Percentiles rank a stretch among this genome's conserved stretches.
phyloP scores from a whole-genome alignment of 257 asterid species.

The Galeopsis tetrahit region DNA sequence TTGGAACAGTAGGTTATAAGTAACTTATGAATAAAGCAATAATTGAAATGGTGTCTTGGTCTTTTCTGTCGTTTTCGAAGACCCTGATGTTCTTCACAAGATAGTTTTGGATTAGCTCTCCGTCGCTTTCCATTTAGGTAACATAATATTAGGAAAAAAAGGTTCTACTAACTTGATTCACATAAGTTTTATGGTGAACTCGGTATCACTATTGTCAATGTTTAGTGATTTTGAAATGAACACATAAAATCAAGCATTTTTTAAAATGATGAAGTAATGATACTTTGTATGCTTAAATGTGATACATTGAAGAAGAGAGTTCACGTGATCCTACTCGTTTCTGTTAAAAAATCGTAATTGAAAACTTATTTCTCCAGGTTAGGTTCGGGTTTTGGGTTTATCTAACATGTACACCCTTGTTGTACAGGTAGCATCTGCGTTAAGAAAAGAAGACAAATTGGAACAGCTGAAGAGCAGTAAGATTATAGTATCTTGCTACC shows the following conservation, averaged over 20 bases:
- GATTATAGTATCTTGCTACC: slow-evolving; percentile 54
- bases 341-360: no score
- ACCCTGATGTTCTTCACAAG: background rate
- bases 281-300: no score
- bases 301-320: no score
- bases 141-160: background rate
- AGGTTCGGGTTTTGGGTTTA: background rate
- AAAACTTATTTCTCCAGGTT: no score
- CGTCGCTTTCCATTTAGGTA: background rate
- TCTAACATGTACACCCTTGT: slow-evolving; percentile 8
- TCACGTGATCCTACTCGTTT: no score
- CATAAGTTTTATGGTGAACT: no score
- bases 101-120: background rate
- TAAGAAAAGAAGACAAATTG: slow-evolving; percentile 41
- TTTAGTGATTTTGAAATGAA: no score
- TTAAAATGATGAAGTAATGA: no score
- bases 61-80: background rate
- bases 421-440: slow-evolving; percentile 52
- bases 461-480: slow-evolving; percentile 42
- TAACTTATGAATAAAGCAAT: background rate
- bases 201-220: no score
- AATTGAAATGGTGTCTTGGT: background rate
- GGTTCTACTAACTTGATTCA: no score
- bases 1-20: slow-evolving; percentile 9
- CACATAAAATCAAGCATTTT: no score